Percentiles rank a stretch among this genome's conserved stretches.
phyloP scores from a whole-genome alignment of 257 asterid genomes.

The Salvia miltiorrhiza region DNA sequence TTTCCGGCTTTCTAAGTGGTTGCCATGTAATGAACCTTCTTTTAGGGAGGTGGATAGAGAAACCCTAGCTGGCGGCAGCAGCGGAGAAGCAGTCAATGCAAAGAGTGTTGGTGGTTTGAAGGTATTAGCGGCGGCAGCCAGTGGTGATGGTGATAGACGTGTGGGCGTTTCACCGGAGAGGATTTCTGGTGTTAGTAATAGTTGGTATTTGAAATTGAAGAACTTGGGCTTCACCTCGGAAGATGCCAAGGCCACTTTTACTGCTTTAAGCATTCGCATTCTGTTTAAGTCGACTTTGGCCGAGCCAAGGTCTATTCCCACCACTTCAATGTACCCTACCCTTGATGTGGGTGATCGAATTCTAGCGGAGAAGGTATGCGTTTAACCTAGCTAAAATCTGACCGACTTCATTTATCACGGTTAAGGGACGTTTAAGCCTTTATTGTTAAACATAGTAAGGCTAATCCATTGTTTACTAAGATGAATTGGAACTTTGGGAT shows the following conservation, averaged over 20 bases:
- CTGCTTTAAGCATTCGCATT: slow-evolving; percentile 76
- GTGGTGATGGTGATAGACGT: slow-evolving; percentile 15
- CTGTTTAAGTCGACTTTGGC: slow-evolving; percentile 83
- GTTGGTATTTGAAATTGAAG: slow-evolving; percentile 68
- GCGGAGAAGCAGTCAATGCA: slow-evolving; percentile 1
- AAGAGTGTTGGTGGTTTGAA: not conserved
- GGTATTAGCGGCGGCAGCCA: not conserved
- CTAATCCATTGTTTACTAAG: no score
- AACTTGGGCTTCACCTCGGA: slow-evolving; percentile 51
- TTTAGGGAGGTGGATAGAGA: slow-evolving; percentile 52
- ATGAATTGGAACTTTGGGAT: no score
- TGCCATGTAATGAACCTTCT: slow-evolving; percentile 63
- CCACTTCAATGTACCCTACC: slow-evolving; percentile 91
- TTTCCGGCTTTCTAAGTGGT: slow-evolving; percentile 65
- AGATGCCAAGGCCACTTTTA: slow-evolving; percentile 88
- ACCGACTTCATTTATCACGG: not conserved
- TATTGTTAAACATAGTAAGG: no score
- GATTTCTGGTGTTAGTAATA: slow-evolving; percentile 17
- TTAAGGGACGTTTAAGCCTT: not conserved
- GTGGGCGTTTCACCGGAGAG: slow-evolving; percentile 24
- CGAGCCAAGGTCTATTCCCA: slow-evolving; percentile 95
- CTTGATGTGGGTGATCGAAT: slow-evolving; percentile 87
- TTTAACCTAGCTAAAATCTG: not conserved
- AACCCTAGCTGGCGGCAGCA: slow-evolving; percentile 7
- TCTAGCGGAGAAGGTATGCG: slow-evolving; percentile 83